Percentiles rank a stretch among this genome's conserved stretches.
Conservation (phyloP, 163 green algal species). For the Trebouxia gelatinosa region DNA sequence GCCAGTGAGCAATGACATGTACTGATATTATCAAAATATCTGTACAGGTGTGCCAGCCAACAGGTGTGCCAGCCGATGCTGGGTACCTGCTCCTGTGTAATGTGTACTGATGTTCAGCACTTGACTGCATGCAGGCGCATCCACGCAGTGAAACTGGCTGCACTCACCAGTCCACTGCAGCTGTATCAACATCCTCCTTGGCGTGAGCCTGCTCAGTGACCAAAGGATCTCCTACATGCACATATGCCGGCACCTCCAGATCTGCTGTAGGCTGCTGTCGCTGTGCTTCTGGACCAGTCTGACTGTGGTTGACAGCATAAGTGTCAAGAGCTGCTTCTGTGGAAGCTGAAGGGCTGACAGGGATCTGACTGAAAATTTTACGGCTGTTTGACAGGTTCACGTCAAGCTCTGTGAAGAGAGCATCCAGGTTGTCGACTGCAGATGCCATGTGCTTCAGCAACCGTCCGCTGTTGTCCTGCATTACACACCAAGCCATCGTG, state of each 20-base stretch:
- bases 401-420: constrained; percentile 67
- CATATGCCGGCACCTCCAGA: constrained; percentile 7
- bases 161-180: neutral
- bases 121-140: no score
- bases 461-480: constrained; percentile 34
- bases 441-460: constrained; percentile 48
- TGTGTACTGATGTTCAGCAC: no score
- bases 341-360: neutral
- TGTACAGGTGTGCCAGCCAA: no score
- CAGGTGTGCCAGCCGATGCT: no score
- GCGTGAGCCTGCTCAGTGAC: neutral
- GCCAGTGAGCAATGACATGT: no score
- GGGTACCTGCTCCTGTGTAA: no score
- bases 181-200: neutral
- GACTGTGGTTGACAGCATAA: neutral
- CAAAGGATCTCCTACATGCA: constrained; percentile 19
- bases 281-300: neutral
- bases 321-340: neutral
- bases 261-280: neutral
- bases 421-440: constrained; percentile 52
- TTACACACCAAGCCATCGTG: neutral
- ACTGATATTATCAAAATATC: no score
- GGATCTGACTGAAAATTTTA: constrained; percentile 25
- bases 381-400: constrained; percentile 44
- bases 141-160: no score